Evolutionary conservation across 352 stramenopile species (phyloP).

Genomic region (Globisporangium nunn): DNA sequence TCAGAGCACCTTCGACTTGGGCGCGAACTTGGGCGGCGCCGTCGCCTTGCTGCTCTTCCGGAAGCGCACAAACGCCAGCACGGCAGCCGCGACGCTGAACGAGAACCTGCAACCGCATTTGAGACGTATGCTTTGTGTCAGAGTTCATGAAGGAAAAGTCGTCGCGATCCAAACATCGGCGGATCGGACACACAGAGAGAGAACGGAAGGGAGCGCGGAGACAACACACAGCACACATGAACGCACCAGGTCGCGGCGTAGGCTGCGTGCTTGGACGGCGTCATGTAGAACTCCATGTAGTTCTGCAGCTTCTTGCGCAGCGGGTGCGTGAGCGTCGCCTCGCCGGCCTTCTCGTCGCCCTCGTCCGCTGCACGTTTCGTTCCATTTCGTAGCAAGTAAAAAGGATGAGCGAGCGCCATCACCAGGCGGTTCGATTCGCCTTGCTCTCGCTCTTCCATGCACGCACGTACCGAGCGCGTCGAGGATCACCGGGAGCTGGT

Average conservation of each 20-base stretch:
- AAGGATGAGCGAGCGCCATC: neutral
- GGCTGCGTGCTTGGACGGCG: conserved; percentile 74
- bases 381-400: neutral
- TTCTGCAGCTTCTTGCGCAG: conserved; percentile 70
- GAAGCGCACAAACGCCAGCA: conserved; percentile 73
- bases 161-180: too few species aligned
- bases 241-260: conserved; percentile 80
- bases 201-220: too few species aligned
- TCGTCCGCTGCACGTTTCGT: conserved; percentile 23
- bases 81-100: conserved; percentile 62
- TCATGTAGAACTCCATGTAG: conserved; percentile 88
- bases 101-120: conserved; percentile 39
- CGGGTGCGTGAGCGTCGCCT: conserved; percentile 43
- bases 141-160: too few species aligned
- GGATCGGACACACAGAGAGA: too few species aligned
- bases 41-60: conserved; percentile 27
- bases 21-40: neutral
- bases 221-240: too few species aligned
- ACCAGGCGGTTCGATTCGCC: neutral
- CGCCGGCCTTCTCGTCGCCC: conserved; percentile 11
- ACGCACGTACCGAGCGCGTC: conserved; percentile 51
- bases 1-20: neutral
- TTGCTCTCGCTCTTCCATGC: neutral
- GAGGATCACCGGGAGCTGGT: conserved; percentile 65
- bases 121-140: neutral